Conservation (phyloP, 495 filamentous ascomycete species). For the Penicillium malachiteum region DNA sequence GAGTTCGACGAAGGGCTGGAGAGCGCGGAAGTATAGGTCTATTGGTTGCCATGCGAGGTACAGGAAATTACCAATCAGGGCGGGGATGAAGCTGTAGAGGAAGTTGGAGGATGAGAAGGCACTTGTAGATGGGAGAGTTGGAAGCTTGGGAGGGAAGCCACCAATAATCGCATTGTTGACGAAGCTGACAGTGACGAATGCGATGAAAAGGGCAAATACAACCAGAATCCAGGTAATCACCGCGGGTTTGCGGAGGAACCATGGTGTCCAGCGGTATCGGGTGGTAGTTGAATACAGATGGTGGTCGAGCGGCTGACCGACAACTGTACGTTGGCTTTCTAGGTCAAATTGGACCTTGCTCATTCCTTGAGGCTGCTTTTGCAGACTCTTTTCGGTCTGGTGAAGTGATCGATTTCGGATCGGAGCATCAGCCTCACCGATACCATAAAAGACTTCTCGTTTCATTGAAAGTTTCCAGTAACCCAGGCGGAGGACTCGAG, state of each 20-base stretch:
- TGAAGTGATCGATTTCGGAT: constrained; percentile 57
- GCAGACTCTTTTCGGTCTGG: constrained; percentile 28
- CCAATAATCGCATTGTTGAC: constrained; percentile 60
- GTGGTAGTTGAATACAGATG: constrained; percentile 47
- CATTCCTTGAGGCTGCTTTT: constrained; percentile 32
- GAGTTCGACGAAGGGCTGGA: constrained; percentile 73
- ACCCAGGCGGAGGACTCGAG: constrained; percentile 65
- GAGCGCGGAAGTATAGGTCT: constrained; percentile 69
- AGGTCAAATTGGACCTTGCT: constrained; percentile 41
- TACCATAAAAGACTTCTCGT: constrained; percentile 60
- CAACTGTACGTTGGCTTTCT: constrained; percentile 34
- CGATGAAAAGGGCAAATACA: constrained; percentile 63
- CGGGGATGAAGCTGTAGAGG: constrained; percentile 81
- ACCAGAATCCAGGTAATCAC: constrained; percentile 64
- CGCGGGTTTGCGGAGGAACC: constrained; percentile 66
- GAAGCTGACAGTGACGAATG: constrained; percentile 76
- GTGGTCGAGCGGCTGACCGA: constrained; percentile 36
- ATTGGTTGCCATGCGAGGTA: constrained; percentile 78
- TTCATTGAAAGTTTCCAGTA: constrained; percentile 74
- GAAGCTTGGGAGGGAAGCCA: constrained; percentile 70
- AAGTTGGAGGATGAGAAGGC: constrained; percentile 87
- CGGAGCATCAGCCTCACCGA: constrained; percentile 60
- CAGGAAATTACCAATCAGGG: constrained; percentile 68
- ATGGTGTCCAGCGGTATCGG: constrained; percentile 70
- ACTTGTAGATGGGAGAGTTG: constrained; percentile 54